phyloP scores from a whole-genome alignment of 208 protist genomes.

The Acanthamoeba divionensis region DNA sequence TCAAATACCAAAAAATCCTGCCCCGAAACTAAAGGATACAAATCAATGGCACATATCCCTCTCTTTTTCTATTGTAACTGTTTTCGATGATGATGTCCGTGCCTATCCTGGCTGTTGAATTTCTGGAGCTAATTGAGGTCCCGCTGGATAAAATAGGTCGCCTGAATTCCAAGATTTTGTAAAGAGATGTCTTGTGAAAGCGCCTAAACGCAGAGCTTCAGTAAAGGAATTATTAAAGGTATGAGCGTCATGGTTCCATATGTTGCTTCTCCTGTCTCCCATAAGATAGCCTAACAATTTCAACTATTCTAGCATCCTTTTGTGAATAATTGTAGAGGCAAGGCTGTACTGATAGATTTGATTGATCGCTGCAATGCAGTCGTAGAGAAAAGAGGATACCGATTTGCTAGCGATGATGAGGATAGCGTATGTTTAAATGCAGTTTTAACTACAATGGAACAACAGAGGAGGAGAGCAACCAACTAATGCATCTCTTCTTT shows the following conservation, averaged over 20 bases:
- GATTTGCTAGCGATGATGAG: not conserved
- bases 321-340: not conserved
- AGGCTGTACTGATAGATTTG: conserved; percentile 22
- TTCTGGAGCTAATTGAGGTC: too few species aligned
- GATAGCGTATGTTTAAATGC: not conserved
- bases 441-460: not conserved
- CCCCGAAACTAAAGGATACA: not conserved
- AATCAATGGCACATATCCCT: not conserved
- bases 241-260: not conserved
- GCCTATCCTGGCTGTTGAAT: too few species aligned
- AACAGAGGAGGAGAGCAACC: too few species aligned
- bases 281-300: not conserved
- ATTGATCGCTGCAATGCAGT: conserved; percentile 11
- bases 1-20: not conserved
- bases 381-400: not conserved
- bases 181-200: conserved; percentile 74
- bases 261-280: not conserved
- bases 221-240: conserved; percentile 72
- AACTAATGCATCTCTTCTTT: not conserved
- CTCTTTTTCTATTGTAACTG: not conserved
- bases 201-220: conserved; percentile 68
- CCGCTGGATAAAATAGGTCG: not conserved
- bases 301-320: conserved; percentile 4
- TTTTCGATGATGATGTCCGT: not conserved
- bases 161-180: conserved; percentile 75